Evolutionary conservation across 116 monocot species (phyloP).

Genomic region (Trichopus zeylanicus): DNA sequence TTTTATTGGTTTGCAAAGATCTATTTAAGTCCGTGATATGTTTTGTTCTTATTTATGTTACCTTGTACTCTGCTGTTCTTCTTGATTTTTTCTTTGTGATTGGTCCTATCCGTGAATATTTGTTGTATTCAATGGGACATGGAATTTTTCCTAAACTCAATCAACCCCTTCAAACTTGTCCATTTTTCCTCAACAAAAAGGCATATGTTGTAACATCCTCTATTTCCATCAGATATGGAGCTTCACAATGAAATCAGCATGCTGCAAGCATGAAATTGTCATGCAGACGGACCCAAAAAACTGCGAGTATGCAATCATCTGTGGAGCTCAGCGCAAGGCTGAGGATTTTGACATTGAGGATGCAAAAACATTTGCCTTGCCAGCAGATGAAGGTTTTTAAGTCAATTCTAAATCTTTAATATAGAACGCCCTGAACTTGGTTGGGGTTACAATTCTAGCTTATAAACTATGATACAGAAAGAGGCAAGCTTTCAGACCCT

Average conservation of each 20-base stretch:
- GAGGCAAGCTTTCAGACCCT: slow-evolving; percentile 85
- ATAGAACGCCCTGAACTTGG: neutral
- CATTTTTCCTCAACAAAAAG: no score
- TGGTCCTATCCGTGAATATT: no score
- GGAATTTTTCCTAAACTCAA: no score
- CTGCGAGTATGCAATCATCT: slow-evolving; percentile 80
- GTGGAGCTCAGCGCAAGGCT: slow-evolving; percentile 80
- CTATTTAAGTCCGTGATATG: no score
- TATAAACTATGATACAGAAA: slow-evolving; percentile 35
- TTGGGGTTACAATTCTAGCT: neutral
- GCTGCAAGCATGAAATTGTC: slow-evolving; percentile 86
- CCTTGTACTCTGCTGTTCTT: no score
- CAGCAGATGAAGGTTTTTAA: slow-evolving; percentile 87
- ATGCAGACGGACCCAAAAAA: slow-evolving; percentile 97
- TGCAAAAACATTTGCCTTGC: slow-evolving; percentile 86
- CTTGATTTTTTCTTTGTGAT: no score
- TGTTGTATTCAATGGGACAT: no score
- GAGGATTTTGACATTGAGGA: slow-evolving; percentile 95
- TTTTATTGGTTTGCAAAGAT: no score
- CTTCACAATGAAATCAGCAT: slow-evolving; percentile 96
- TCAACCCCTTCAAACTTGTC: no score
- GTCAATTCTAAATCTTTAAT: slow-evolving; percentile 2
- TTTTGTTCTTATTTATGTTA: no score
- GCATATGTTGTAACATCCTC: neutral
- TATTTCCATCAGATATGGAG: slow-evolving; percentile 79